phyloP scores from a whole-genome alignment of 768 basidiomycete genomes.

The Termitomyces bulborhizus region DNA sequence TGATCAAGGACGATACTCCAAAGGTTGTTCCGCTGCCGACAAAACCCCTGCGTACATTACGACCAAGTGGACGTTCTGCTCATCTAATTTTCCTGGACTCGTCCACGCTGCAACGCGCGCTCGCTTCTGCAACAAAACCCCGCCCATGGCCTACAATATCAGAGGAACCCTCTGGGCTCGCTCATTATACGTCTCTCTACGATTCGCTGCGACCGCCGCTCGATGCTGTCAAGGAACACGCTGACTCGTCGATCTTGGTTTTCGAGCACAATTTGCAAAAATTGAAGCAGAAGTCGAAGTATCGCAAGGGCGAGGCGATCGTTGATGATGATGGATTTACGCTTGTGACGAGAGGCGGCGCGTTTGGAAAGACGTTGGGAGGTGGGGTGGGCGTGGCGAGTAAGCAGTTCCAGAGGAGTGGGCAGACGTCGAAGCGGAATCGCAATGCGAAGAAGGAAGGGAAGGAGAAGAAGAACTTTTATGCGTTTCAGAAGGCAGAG shows the following conservation, averaged over 20 bases:
- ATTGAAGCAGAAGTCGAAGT: conserved; percentile 55
- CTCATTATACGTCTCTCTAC: conserved; percentile 65
- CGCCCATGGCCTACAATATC: conserved; percentile 55
- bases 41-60: conserved; percentile 45
- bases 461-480: conserved; percentile 74
- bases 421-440: conserved; percentile 40
- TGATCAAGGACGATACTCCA: conserved; percentile 34
- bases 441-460: conserved; percentile 47
- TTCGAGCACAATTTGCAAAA: conserved; percentile 71
- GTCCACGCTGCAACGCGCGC: conserved; percentile 63
- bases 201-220: conserved; percentile 69
- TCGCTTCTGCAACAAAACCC: conserved; percentile 46
- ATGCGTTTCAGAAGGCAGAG: conserved; percentile 88
- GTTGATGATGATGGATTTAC: conserved; percentile 96
- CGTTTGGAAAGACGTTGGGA: conserved; percentile 83
- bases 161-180: conserved; percentile 60
- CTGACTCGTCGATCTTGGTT: conserved; percentile 68
- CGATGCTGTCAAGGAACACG: conserved; percentile 66
- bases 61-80: conserved; percentile 59
- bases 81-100: conserved; percentile 69
- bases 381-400: conserved; percentile 64
- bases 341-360: conserved; percentile 87
- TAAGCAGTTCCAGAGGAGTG: conserved; percentile 60
- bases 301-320: conserved; percentile 79
- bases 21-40: conserved; percentile 58